Conservation (phyloP, 257 asterid species). For the Fraxinus quadrangulata region DNA sequence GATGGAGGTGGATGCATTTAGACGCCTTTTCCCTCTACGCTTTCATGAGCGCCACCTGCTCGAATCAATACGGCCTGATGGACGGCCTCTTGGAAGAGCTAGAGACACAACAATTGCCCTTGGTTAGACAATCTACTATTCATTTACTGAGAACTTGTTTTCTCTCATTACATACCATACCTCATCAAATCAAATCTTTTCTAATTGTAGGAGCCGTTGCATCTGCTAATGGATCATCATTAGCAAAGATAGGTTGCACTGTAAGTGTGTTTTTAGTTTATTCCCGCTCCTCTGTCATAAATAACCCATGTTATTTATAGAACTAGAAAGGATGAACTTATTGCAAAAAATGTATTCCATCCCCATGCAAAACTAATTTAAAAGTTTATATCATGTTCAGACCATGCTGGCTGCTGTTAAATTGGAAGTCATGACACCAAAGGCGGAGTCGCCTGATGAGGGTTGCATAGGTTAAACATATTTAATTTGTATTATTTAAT, state of each 20-base stretch:
- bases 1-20: constrained; percentile 87
- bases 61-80: constrained; percentile 84
- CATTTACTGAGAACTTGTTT: constrained; percentile 17
- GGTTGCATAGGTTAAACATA: constrained; percentile 73
- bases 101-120: constrained; percentile 80
- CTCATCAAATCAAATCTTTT: background rate
- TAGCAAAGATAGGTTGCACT: constrained; percentile 87
- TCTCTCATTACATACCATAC: background rate
- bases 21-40: constrained; percentile 80
- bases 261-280: constrained; percentile 45
- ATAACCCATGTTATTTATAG: background rate
- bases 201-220: constrained; percentile 73
- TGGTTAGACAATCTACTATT: constrained; percentile 47
- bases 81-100: constrained; percentile 71
- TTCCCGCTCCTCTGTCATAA: background rate
- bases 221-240: constrained; percentile 92
- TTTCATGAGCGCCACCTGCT: constrained; percentile 80
- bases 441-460: constrained; percentile 73
- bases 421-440: constrained; percentile 93
- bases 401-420: constrained; percentile 96
- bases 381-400: constrained; percentile 37
- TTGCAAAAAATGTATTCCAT: constrained; percentile 8
- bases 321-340: background rate
- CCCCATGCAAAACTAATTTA: constrained; percentile 20
- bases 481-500: constrained; percentile 12